These are phyloP conservation scores for Fimicolochytrium jonesii DNA, from an alignment of 192 early-diverging fungal genomes.

Conservation along the genomic window DNA sequence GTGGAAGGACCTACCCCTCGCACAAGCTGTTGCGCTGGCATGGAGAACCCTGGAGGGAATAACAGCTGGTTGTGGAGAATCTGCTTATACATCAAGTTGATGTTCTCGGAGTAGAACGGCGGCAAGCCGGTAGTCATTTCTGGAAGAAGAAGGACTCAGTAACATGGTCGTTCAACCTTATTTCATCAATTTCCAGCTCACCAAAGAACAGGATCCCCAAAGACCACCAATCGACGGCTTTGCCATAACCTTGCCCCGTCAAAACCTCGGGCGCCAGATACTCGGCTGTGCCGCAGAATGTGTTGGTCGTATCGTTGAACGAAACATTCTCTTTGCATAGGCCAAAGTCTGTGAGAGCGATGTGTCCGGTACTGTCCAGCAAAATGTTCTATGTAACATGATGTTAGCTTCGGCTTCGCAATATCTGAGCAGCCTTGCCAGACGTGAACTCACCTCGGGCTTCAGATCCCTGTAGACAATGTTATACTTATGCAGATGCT, in stretches of 20 bases:
- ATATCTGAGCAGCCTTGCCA: too few relatives aligned
- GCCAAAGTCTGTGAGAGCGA: constrained; percentile 74
- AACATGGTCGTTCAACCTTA: too few relatives aligned
- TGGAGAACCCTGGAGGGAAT: constrained; percentile 46
- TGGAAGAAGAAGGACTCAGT: too few relatives aligned
- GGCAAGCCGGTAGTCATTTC: constrained; percentile 63
- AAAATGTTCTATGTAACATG: constrained; percentile 48
- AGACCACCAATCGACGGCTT: constrained; percentile 80
- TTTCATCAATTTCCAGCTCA: constrained; percentile 26
- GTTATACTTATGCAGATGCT: constrained; percentile 62
- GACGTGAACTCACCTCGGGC: constrained; percentile 29
- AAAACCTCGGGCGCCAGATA: constrained; percentile 86
- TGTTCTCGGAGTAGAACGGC: constrained; percentile 57
- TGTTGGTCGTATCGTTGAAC: constrained; percentile 47
- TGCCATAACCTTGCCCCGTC: constrained; percentile 61
- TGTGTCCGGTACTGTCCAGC: constrained; percentile 61
- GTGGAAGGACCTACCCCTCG: constrained; percentile 45
- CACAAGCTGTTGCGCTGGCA: constrained; percentile 36
- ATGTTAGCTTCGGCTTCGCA: too few relatives aligned
- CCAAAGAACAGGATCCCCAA: constrained; percentile 75
- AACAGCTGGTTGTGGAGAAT: constrained; percentile 49
- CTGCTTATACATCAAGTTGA: constrained; percentile 57
- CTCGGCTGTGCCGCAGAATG: constrained; percentile 49
- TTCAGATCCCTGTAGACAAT: constrained; percentile 62
- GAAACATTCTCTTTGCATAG: constrained; percentile 63